Evolutionary conservation across 2,329 filamentous ascomycete genomes (phyloP).

Genomic region (Kalaharituber pfeilii): DNA sequence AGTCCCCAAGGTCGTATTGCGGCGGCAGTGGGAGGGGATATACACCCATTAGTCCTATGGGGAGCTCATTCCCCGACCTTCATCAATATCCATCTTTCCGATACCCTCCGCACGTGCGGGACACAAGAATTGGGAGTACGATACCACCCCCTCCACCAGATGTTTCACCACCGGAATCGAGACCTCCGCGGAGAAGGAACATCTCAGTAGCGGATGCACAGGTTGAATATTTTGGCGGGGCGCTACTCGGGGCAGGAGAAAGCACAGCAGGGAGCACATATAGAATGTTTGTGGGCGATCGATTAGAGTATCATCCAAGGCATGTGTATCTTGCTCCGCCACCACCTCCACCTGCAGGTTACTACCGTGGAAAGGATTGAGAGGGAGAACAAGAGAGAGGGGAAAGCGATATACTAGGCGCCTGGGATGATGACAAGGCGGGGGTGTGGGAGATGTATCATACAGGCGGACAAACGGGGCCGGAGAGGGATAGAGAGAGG

Average conservation of each 20-base stretch:
- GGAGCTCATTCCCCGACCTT: neutral
- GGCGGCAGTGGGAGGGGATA: neutral
- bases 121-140: neutral
- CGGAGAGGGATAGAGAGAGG: neutral
- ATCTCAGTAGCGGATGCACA: neutral
- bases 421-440: neutral
- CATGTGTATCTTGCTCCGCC: neutral
- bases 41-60: neutral
- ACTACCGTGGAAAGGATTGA: neutral
- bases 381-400: neutral
- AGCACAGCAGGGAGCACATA: neutral
- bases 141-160: neutral
- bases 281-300: neutral
- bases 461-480: neutral
- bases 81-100: neutral
- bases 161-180: neutral
- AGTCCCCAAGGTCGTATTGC: neutral
- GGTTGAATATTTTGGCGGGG: neutral
- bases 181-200: neutral
- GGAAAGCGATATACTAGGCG: neutral
- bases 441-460: neutral
- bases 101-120: neutral
- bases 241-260: neutral
- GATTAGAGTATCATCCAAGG: neutral
- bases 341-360: neutral